Base-by-base conservation (phyloP, 805 yeast genomes). In the Alloascoidea africana region DNA sequence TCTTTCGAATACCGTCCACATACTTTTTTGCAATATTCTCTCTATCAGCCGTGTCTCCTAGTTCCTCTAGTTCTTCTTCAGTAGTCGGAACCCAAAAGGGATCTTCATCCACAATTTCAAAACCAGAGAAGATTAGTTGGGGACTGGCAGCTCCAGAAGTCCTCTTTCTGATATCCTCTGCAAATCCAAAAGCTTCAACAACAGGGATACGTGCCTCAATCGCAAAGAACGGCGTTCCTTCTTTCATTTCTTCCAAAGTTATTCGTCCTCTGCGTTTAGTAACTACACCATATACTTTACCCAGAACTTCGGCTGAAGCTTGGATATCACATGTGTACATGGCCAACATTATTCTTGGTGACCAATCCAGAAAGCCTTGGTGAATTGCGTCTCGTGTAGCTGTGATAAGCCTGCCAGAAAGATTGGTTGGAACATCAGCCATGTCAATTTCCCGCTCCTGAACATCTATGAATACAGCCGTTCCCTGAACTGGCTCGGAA, bases 71-170 rank as follows among this genome's bases (percentile, higher is more conserved):
- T 55, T 91, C 98, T 54, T 86, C 96, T 48, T 84, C 96, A 0
- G 98, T 91, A 2, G 91, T 83, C 11, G 99, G 99, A 13, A 91
- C 94, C 99, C 99, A 91, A 65, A 82, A 91, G 34, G 99, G 99
- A 63, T 91, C 97, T 46, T 80, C 71, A 45, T 86, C 94, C 37
- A 89, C 71, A 44, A 77, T 62, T 49, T 86, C 91, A 53, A 71
- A 91, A 1, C 97, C 97, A 18, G 81, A 70, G 50, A 89, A 91
- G 5, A 87, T 83, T 38, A 91, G 65, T 56, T 91, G 98, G 0
- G 99, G 98, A 49, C 83, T 80, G 2, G 98, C 98, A 2, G 96
- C 94, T 41, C 99, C 99, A 1, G 95, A 83, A 0, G 98, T 89
- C 46, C 72, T 72, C 58, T 85, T 91, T 40, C 97, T 66, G 34